Conservation (phyloP, 2,329 filamentous ascomycete genomes). For the Xylaria hypoxylon region DNA sequence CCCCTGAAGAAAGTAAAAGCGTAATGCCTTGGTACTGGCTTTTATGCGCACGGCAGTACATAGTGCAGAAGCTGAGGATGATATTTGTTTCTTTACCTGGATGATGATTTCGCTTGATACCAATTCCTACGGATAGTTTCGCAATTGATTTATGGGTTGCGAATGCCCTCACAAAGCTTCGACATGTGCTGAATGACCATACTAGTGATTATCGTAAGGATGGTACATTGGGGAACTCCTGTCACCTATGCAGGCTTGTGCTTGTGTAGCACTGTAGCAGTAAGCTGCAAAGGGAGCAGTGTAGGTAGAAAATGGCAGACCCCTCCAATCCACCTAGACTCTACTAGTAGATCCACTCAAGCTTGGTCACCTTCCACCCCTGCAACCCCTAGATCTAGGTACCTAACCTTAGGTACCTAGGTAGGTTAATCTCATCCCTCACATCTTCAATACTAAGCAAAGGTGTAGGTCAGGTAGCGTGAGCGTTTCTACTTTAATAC, state of each 20-base stretch:
- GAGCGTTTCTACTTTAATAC: too few species aligned
- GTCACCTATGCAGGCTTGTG: not conserved
- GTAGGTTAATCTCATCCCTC: not conserved
- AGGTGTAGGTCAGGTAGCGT: too few species aligned
- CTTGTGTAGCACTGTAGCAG: too few species aligned
- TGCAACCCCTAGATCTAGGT: not conserved
- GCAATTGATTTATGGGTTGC: not conserved
- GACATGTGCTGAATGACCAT: not conserved
- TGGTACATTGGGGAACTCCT: not conserved
- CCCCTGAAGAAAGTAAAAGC: slow-evolving; percentile 58
- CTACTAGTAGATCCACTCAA: not conserved
- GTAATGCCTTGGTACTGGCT: slow-evolving; percentile 40
- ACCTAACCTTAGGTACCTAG: too few species aligned
- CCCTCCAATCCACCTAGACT: not conserved
- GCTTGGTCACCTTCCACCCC: not conserved
- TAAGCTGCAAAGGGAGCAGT: not conserved
- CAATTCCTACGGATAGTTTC: slow-evolving; percentile 19
- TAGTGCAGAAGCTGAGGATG: not conserved
- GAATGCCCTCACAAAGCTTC: not conserved
- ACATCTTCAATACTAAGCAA: not conserved
- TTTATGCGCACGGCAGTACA: not conserved
- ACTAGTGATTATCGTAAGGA: not conserved
- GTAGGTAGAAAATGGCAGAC: not conserved
- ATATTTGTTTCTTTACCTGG: not conserved
- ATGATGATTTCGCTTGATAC: slow-evolving; percentile 35